phyloP scores from a whole-genome alignment of 371 early-diverging fungal species.

The Mortierella sp. region DNA sequence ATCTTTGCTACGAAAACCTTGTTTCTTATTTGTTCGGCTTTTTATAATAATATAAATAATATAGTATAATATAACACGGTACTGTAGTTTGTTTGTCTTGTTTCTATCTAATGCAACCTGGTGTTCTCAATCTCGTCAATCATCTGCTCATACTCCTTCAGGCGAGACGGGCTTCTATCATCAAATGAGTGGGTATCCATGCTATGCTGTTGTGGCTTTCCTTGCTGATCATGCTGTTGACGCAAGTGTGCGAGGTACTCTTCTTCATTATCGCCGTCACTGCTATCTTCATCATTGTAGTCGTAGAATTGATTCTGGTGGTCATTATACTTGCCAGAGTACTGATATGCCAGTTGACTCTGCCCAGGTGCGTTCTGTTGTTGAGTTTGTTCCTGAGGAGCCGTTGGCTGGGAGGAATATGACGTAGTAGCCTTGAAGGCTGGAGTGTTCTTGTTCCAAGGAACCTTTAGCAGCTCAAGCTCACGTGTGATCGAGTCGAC shows the following conservation, averaged over 20 bases:
- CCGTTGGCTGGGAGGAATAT: not conserved
- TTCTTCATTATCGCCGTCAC: slow-evolving; percentile 38
- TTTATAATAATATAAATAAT: not conserved
- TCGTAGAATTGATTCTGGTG: slow-evolving; percentile 33
- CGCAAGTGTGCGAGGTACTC: slow-evolving; percentile 39
- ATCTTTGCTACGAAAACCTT: too few species aligned
- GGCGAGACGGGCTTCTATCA: slow-evolving; percentile 42
- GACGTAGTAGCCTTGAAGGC: slow-evolving; percentile 4
- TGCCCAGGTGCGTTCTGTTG: slow-evolving; percentile 19
- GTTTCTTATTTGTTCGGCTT: too few species aligned
- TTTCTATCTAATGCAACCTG: slow-evolving; percentile 16
- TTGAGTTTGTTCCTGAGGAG: not conserved
- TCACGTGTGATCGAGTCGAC: slow-evolving; percentile 56
- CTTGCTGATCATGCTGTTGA: slow-evolving; percentile 24
- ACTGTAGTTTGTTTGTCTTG: not conserved
- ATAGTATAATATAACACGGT: not conserved
- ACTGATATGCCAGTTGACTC: slow-evolving; percentile 20
- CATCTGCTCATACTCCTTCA: slow-evolving; percentile 54
- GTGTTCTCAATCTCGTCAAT: slow-evolving; percentile 56
- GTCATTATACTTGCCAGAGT: slow-evolving; percentile 13
- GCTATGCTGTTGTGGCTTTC: slow-evolving; percentile 12
- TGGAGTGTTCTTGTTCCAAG: slow-evolving; percentile 38
- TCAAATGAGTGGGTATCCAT: slow-evolving; percentile 50
- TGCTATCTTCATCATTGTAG: slow-evolving; percentile 30
- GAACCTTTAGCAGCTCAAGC: slow-evolving; percentile 55